A percentile compares a stretch with the other conserved stretches of the same genome.
phyloP scores from a whole-genome alignment of 495 filamentous ascomycete genomes.

The Rostrohypoxylon terebratum region DNA sequence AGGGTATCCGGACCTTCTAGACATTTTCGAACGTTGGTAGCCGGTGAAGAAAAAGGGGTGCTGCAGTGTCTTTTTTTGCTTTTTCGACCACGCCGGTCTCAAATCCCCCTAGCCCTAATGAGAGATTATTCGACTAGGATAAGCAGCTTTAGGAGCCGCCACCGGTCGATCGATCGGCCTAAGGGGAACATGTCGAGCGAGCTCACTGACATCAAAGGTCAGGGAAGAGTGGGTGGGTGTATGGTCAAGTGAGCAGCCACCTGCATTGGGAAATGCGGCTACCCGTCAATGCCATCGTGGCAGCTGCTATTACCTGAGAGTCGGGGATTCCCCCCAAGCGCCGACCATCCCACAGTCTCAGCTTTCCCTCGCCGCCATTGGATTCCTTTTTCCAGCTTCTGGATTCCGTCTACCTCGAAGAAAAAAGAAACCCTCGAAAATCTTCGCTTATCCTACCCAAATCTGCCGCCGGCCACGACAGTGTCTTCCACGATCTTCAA shows the following conservation, averaged over 20 bases:
- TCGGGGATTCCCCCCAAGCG: background rate
- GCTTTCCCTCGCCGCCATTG: conserved; percentile 7
- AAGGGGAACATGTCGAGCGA: conserved; percentile 3
- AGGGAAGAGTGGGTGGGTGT: background rate
- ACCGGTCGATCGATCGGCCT: conserved; percentile 11
- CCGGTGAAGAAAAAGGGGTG: conserved; percentile 15
- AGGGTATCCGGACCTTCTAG: background rate
- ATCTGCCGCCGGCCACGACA: conserved; percentile 1
- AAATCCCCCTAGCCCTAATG: background rate
- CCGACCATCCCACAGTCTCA: conserved; percentile 6
- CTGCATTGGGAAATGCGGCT: conserved; percentile 34
- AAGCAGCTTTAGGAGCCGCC: background rate
- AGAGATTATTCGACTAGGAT: background rate
- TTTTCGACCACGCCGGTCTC: conserved; percentile 19
- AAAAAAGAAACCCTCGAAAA: background rate
- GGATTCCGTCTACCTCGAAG: background rate
- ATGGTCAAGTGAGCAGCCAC: conserved; percentile 40
- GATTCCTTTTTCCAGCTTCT: background rate
- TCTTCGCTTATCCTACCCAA: background rate
- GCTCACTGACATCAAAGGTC: background rate
- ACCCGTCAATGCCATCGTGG: conserved; percentile 22
- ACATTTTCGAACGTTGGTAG: conserved; percentile 7
- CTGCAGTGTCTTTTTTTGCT: background rate
- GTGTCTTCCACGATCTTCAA: background rate
- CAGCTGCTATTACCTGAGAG: background rate